Percentiles rank a stretch among this genome's conserved stretches.
These are phyloP conservation scores for Candida caryicola DNA, from an alignment of 805 yeast genomes.

Conservation along the genomic window DNA sequence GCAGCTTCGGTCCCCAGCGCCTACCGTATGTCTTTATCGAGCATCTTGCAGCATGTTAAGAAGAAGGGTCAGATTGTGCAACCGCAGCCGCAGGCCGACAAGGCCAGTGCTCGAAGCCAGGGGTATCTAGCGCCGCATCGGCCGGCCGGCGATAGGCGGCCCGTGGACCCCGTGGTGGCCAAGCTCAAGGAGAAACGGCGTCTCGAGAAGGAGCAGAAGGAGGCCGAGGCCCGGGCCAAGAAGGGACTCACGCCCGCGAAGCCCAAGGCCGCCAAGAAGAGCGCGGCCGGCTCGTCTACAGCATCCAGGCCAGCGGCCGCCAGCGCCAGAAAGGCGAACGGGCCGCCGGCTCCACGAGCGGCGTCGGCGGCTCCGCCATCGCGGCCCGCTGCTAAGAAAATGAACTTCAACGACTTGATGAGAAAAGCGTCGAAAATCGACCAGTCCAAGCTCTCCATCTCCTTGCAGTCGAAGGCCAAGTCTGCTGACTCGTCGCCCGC, in stretches of 20 bases:
- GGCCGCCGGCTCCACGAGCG: conserved; percentile 9
- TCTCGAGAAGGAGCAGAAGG: conserved; percentile 47
- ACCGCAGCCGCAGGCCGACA: conserved; percentile 1
- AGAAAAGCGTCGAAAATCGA: conserved; percentile 64
- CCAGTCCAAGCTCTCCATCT: conserved; percentile 37
- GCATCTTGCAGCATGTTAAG: conserved; percentile 30
- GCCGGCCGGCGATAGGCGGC: conserved; percentile 12
- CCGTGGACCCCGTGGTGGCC: conserved; percentile 68
- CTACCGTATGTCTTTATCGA: conserved; percentile 28
- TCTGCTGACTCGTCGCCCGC: conserved; percentile 24
- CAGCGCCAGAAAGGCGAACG: conserved; percentile 1
- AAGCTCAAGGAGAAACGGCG: conserved; percentile 65
- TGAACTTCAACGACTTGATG: conserved; percentile 67
- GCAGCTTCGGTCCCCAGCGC: not conserved
- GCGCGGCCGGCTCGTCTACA: conserved; percentile 5
- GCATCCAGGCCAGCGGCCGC: conserved; percentile 10
- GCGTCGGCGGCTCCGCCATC: too few species aligned
- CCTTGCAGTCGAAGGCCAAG: conserved; percentile 39
- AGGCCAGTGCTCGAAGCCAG: not conserved
- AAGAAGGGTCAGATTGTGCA: conserved; percentile 25
- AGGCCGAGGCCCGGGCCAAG: conserved; percentile 30
- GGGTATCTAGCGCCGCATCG: not conserved
- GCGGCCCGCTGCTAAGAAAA: conserved; percentile 34
- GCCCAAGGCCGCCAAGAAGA: conserved; percentile 11
- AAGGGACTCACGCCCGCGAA: conserved; percentile 31